Evolutionary conservation across 345 rosid genomes (phyloP).

Genomic region (Kandelia obovata): DNA sequence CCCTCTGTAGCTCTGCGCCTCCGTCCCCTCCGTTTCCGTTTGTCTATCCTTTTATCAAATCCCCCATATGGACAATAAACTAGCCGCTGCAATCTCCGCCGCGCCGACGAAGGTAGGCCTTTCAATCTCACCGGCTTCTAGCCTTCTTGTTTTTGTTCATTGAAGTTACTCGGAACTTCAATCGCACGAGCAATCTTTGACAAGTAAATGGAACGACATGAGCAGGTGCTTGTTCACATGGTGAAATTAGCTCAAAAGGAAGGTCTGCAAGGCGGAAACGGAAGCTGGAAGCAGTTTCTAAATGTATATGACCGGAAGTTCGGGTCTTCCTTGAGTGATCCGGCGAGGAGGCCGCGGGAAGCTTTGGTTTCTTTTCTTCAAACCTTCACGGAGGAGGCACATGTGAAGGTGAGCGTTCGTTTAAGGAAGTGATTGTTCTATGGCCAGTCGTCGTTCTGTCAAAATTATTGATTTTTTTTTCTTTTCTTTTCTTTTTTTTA

Average conservation of each 20-base stretch:
- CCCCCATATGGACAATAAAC: slow-evolving; percentile 11
- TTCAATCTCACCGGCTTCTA: not conserved
- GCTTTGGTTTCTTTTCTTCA: slow-evolving; percentile 54
- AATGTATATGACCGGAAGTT: slow-evolving; percentile 42
- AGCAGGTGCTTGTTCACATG: slow-evolving; percentile 59
- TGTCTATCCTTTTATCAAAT: not conserved
- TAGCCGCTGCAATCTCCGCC: slow-evolving; percentile 5
- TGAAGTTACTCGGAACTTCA: not conserved
- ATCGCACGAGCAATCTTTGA: not conserved
- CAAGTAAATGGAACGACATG: not conserved
- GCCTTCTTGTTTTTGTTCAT: not conserved
- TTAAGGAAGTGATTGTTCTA: not conserved
- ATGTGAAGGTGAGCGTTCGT: slow-evolving; percentile 41
- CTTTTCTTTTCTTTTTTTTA: slow-evolving; percentile 13
- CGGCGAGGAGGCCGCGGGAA: slow-evolving; percentile 56
- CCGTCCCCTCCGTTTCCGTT: not conserved
- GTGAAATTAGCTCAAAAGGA: slow-evolving; percentile 64
- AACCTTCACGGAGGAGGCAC: slow-evolving; percentile 43
- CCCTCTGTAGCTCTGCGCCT: not conserved
- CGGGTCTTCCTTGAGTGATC: slow-evolving; percentile 69
- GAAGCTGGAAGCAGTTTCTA: slow-evolving; percentile 77
- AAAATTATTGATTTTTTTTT: slow-evolving; percentile 1
- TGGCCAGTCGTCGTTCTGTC: not conserved
- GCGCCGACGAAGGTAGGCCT: slow-evolving; percentile 10
- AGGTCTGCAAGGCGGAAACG: slow-evolving; percentile 45